A percentile compares a stretch with the other conserved stretches of the same genome.
These are phyloP conservation scores for Auriscalpium microsporum DNA, from an alignment of 768 basidiomycete genomes.

Conservation along the genomic window DNA sequence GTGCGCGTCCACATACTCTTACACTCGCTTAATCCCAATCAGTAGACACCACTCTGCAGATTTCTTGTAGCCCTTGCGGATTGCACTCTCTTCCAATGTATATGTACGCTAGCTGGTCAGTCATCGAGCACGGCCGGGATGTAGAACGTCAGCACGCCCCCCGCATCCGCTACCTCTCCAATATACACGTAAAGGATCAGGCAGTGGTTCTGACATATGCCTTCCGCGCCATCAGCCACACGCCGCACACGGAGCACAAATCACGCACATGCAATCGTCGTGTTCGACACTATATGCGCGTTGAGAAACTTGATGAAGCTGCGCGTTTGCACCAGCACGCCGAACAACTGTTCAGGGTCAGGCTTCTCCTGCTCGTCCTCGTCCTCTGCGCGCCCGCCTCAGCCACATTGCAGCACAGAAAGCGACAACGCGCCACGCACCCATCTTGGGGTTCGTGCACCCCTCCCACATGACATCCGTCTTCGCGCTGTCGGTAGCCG, in stretches of 20 bases:
- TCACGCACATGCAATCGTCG: slow-evolving; percentile 75
- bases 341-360: slow-evolving; percentile 52
- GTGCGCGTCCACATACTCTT: background rate
- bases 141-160: slow-evolving; percentile 84
- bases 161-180: slow-evolving; percentile 67
- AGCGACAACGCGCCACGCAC: slow-evolving; percentile 16
- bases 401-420: background rate
- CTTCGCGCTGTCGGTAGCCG: slow-evolving; percentile 64
- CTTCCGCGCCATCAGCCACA: slow-evolving; percentile 27
- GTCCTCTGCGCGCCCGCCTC: slow-evolving; percentile 25
- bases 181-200: slow-evolving; percentile 87
- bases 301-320: slow-evolving; percentile 78
- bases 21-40: background rate
- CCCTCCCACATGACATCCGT: slow-evolving; percentile 75
- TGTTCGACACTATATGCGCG: slow-evolving; percentile 71
- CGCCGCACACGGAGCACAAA: background rate
- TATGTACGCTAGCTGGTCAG: slow-evolving; percentile 1
- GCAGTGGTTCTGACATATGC: slow-evolving; percentile 76
- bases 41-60: background rate
- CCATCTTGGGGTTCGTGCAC: slow-evolving; percentile 57
- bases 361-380: slow-evolving; percentile 24
- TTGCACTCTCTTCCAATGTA: background rate
- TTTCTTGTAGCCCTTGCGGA: background rate
- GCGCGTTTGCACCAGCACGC: slow-evolving; percentile 60
- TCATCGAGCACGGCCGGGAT: slow-evolving; percentile 73